Base-by-base conservation (phyloP, 1,284 basidiomycete genomes). In the Rhizoctonia solani region DNA sequence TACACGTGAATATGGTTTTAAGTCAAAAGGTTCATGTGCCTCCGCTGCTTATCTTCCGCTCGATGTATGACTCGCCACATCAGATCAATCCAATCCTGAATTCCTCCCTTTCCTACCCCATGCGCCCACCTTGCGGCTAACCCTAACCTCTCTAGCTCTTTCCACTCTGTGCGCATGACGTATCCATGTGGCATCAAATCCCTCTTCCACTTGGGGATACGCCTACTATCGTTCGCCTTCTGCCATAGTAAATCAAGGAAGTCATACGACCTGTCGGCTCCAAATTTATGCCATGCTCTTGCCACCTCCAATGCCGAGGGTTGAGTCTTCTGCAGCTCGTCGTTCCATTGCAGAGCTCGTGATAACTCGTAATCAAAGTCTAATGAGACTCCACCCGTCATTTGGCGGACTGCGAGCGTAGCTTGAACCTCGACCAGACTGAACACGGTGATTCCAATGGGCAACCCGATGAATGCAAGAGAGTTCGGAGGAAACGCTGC, bases 351-450 rank as follows among this genome's bases (percentile, higher is more conserved):
- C 1, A 50, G 2, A 21, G 44, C 32, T 23, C 50, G 29, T 2
- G 29, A 32, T 9, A 61, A 25, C 58, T 61, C 58, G 30, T 49
- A 34, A 21, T 61, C 41, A 39, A 61, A 61, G 46, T 61, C 58
- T 16, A 61, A 27, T 6, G 30, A 61, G 21, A 61, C 46, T 27
- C 30, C 19, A 32, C 58, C 58, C 1, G 46, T 9, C 58, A 61
- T 61, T 46, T 61, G 58, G 14, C 58, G 58, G 11, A 39, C 32
- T 3, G 58, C 58, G 4, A 61, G 32, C n/a, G 58, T 42, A 2
- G 86, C 85, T 75, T 92, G 89, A 0, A 83, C 85, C 74, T 92
- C 88, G 47, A 85, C 79, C 0, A 89, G 71, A 0, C 88, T 87
- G 55, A 91, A 80, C 1, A 89, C 89, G 0, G 79, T 80, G 23